Conservation (phyloP, 768 basidiomycete species). For the Hygrocybe punicea region DNA sequence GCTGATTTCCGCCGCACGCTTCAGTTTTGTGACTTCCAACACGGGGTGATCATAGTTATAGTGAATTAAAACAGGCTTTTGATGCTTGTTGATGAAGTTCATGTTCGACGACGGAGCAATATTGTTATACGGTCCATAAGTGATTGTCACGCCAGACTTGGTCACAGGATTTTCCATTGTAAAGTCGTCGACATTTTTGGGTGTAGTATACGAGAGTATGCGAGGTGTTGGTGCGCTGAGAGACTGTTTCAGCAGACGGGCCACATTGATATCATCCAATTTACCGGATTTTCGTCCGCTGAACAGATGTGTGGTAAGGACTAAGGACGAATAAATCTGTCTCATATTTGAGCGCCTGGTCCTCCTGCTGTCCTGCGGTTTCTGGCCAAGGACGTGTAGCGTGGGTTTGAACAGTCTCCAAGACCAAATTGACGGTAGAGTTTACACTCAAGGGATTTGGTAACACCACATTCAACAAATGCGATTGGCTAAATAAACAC, state of each 20-base stretch:
- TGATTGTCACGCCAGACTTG: slow-evolving; percentile 75
- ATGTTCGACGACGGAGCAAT: slow-evolving; percentile 60
- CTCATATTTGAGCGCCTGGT: slow-evolving; percentile 75
- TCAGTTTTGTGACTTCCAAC: slow-evolving; percentile 66
- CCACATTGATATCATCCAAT: slow-evolving; percentile 20
- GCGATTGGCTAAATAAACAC: slow-evolving; percentile 35
- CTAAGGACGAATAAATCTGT: slow-evolving; percentile 79
- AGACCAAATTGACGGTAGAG: slow-evolving; percentile 67
- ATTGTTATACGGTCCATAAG: slow-evolving; percentile 84
- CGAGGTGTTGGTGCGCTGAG: slow-evolving; percentile 66
- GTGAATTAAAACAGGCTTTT: slow-evolving; percentile 69
- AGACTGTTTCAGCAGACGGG: neutral
- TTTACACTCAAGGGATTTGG: slow-evolving; percentile 58
- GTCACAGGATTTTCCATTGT: slow-evolving; percentile 62
- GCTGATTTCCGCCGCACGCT: slow-evolving; percentile 83
- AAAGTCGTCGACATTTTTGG: slow-evolving; percentile 57
- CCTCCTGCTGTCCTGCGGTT: slow-evolving; percentile 67
- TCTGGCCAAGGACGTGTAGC: slow-evolving; percentile 73
- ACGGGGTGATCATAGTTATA: slow-evolving; percentile 83
- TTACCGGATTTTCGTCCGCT: slow-evolving; percentile 85
- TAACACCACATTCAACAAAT: slow-evolving; percentile 60
- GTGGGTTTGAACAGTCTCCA: slow-evolving; percentile 78
- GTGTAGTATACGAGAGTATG: slow-evolving; percentile 69
- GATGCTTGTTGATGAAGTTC: slow-evolving; percentile 56
- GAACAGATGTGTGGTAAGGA: slow-evolving; percentile 75